Evolutionary conservation across 2,329 filamentous ascomycete species (phyloP).

Genomic region (Pestalotiopsis sp.): DNA sequence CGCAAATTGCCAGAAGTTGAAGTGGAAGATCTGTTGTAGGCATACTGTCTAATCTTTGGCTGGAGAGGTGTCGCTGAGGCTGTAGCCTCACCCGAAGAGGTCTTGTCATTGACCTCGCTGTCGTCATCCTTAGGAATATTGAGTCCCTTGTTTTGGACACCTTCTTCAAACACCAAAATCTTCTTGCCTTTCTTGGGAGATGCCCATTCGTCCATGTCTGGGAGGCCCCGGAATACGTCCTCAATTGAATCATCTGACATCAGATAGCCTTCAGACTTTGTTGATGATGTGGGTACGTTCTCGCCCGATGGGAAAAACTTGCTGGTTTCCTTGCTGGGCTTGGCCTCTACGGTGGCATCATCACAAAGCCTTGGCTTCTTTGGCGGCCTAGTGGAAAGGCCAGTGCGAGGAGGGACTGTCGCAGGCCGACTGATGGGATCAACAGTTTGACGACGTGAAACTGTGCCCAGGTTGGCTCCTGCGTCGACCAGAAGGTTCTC

Average conservation of each 20-base stretch:
- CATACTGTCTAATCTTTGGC: constrained; percentile 35
- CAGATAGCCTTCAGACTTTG: constrained; percentile 44
- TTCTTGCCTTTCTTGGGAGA: constrained; percentile 37
- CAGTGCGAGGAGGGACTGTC: constrained; percentile 17
- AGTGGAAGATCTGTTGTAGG: constrained; percentile 28
- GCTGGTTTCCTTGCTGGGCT: constrained; percentile 46
- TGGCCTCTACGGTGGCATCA: constrained; percentile 35
- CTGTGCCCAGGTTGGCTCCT: constrained; percentile 27
- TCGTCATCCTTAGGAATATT: constrained; percentile 23
- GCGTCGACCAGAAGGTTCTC: constrained; percentile 41
- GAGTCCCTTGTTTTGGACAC: constrained; percentile 25
- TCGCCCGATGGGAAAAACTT: constrained; percentile 51
- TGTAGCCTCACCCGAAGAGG: constrained; percentile 7
- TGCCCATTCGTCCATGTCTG: constrained; percentile 55
- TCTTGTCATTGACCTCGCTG: neutral
- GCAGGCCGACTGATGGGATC: constrained; percentile 13
- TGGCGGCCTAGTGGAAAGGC: constrained; percentile 40
- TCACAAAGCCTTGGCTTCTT: constrained; percentile 62
- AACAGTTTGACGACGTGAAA: constrained; percentile 28
- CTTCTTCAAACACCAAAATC: constrained; percentile 50
- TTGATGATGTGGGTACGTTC: constrained; percentile 27
- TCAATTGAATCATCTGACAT: constrained; percentile 62
- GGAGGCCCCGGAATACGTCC: constrained; percentile 52
- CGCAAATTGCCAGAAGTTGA: neutral
- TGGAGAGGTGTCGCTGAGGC: constrained; percentile 29